Conservation (phyloP, 495 filamentous ascomycete species). For the Annulohypoxylon stygium region DNA sequence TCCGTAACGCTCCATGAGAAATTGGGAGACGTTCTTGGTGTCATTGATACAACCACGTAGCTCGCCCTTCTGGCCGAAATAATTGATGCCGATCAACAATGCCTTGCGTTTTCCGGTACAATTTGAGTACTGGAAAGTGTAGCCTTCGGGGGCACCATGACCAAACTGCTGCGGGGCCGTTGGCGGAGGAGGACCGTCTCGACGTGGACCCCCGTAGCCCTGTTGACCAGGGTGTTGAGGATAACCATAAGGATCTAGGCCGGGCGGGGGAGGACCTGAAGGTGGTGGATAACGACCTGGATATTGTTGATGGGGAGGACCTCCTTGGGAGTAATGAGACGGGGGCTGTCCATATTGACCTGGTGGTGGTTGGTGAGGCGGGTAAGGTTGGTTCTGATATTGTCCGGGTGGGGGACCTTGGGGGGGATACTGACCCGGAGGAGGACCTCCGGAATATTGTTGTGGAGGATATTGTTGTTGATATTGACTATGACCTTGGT, state of each 20-base stretch:
- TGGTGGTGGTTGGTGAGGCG: constrained; percentile 38
- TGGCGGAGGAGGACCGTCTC: constrained; percentile 63
- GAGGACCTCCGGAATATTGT: constrained; percentile 22
- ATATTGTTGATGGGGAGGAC: constrained; percentile 49
- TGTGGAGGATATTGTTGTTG: constrained; percentile 29
- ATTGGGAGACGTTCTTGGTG: constrained; percentile 88
- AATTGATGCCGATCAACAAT: constrained; percentile 94
- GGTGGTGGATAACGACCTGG: constrained; percentile 53
- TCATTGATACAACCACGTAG: constrained; percentile 95
- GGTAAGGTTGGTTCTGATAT: constrained; percentile 13
- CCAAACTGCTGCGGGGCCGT: constrained; percentile 60
- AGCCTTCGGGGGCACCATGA: constrained; percentile 61
- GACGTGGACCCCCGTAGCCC: constrained; percentile 49
- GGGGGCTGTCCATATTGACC: constrained; percentile 44
- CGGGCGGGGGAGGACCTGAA: constrained; percentile 50
- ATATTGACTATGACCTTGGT: constrained; percentile 26
- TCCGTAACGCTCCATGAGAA: constrained; percentile 82
- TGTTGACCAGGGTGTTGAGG: constrained; percentile 47
- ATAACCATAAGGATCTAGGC: constrained; percentile 57
- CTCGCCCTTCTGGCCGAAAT: constrained; percentile 87
- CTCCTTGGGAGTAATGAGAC: constrained; percentile 41
- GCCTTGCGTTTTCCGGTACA: constrained; percentile 90
- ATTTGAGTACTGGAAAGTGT: constrained; percentile 85
- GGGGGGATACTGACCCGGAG: constrained; percentile 45
- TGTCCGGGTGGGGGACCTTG: constrained; percentile 27